Evolutionary conservation across 225 moss, liverwort and hornwort genomes (phyloP).

Genomic region (Bryum argenteum): DNA sequence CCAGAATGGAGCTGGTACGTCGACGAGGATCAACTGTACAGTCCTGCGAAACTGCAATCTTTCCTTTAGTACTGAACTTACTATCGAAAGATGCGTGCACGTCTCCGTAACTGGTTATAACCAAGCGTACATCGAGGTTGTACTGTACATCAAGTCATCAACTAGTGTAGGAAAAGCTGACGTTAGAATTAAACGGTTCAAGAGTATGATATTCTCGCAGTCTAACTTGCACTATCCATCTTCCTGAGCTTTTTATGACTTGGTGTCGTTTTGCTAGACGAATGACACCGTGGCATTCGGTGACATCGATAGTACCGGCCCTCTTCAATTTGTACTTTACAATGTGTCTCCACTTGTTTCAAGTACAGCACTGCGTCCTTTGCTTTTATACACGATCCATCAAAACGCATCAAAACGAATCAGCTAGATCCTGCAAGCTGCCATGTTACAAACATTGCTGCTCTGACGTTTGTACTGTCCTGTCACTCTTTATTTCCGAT

Average conservation of each 20-base stretch:
- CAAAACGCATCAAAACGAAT: slow-evolving; percentile 17
- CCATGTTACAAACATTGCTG: slow-evolving; percentile 38
- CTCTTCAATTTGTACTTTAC: not conserved
- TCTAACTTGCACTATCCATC: no score
- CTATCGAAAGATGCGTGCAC: no score
- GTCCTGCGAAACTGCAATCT: slow-evolving; percentile 1
- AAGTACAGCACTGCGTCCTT: not conserved
- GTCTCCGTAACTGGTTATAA: no score
- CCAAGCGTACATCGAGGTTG: no score
- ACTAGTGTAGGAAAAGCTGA: no score
- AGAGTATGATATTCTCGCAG: no score
- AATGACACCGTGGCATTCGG: not conserved
- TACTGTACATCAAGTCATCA: no score
- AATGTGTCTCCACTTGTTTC: not conserved
- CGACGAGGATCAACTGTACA: slow-evolving; percentile 9
- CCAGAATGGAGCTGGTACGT: slow-evolving; percentile 10
- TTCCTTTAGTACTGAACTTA: no score
- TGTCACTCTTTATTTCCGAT: not conserved
- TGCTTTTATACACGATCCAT: no score
- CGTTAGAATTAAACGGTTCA: no score
- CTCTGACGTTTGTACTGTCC: slow-evolving; percentile 19
- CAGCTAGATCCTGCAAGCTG: slow-evolving; percentile 22
- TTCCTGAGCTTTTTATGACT: not conserved
- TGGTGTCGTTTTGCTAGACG: not conserved
- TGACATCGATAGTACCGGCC: not conserved